Percentiles rank a stretch among this genome's conserved stretches.
These are phyloP conservation scores for Fusarium chlamydosporum DNA, from an alignment of 2,329 filamentous ascomycete genomes.

Conservation along the genomic window DNA sequence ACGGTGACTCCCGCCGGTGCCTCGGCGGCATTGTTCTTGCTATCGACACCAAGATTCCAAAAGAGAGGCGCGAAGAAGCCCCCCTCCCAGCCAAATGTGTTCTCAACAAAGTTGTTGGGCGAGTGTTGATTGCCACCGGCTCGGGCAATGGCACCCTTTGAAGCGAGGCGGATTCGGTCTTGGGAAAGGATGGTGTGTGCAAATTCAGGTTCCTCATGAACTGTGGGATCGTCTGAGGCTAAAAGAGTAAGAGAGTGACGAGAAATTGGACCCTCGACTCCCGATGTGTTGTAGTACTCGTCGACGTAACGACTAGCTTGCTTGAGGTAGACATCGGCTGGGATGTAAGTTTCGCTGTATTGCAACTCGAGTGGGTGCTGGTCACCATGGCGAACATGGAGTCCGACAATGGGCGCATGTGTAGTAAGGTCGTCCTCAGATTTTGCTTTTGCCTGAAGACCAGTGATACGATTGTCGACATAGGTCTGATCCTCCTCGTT, in stretches of 20 bases:
- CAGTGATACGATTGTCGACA: constrained; percentile 69
- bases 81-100: constrained; percentile 87
- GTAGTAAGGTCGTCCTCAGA: constrained; percentile 58
- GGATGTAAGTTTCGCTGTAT: constrained; percentile 83
- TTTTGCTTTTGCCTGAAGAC: constrained; percentile 65
- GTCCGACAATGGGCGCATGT: constrained; percentile 66
- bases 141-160: constrained; percentile 66
- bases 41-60: constrained; percentile 76
- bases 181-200: constrained; percentile 73
- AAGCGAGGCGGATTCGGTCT: constrained; percentile 81
- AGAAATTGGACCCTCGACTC: constrained; percentile 56
- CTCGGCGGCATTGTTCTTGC: constrained; percentile 59
- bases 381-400: constrained; percentile 87
- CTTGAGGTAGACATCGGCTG: constrained; percentile 75
- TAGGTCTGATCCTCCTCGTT: constrained; percentile 75
- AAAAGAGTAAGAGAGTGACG: constrained; percentile 69
- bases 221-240: constrained; percentile 85
- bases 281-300: constrained; percentile 61
- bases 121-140: constrained; percentile 61
- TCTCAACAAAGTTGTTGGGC: constrained; percentile 78
- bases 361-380: constrained; percentile 82
- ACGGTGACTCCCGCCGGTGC: constrained; percentile 50
- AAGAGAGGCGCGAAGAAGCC: constrained; percentile 88
- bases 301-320: constrained; percentile 70
- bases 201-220: constrained; percentile 77